Percentiles rank a stretch among this genome's conserved stretches.
These are phyloP conservation scores for Macrolepiota dolichaula DNA, from an alignment of 768 basidiomycete genomes.

Conservation along the genomic window DNA sequence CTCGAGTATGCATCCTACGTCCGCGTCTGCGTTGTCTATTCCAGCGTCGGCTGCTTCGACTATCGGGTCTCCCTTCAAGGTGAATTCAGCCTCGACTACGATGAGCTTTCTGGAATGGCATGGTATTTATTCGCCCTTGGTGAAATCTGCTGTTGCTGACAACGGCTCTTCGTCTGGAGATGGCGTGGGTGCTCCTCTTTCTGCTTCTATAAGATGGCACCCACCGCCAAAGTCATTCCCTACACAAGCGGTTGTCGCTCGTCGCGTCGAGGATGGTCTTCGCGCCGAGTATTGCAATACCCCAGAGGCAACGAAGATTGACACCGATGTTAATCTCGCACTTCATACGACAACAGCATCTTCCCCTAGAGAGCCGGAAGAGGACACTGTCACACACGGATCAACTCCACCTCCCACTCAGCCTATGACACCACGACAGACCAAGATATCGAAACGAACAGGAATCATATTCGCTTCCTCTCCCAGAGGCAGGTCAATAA, in stretches of 20 bases:
- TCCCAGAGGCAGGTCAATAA: background rate
- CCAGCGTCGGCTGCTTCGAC: conserved; percentile 11
- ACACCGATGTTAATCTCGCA: background rate
- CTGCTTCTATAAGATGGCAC: background rate
- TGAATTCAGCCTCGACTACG: conserved; percentile 30
- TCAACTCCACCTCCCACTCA: background rate
- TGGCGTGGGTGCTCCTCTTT: background rate
- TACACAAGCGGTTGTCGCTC: background rate
- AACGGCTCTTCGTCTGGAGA: background rate
- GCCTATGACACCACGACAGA: background rate
- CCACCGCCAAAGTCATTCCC: background rate
- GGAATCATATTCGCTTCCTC: background rate
- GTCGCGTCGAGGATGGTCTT: background rate
- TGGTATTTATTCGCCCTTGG: conserved; percentile 29
- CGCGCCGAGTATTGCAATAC: background rate
- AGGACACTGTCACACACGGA: background rate
- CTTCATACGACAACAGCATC: background rate
- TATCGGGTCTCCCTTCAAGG: conserved; percentile 20
- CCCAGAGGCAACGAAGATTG: background rate
- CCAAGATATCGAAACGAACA: background rate
- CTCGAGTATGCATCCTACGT: background rate
- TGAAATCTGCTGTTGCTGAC: background rate
- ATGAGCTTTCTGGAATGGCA: conserved; percentile 34
- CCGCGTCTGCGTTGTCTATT: conserved; percentile 10
- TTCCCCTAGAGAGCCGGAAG: background rate